Conservation (phyloP, 2,329 filamentous ascomycete genomes). For the Tolypocladium capitatum region DNA sequence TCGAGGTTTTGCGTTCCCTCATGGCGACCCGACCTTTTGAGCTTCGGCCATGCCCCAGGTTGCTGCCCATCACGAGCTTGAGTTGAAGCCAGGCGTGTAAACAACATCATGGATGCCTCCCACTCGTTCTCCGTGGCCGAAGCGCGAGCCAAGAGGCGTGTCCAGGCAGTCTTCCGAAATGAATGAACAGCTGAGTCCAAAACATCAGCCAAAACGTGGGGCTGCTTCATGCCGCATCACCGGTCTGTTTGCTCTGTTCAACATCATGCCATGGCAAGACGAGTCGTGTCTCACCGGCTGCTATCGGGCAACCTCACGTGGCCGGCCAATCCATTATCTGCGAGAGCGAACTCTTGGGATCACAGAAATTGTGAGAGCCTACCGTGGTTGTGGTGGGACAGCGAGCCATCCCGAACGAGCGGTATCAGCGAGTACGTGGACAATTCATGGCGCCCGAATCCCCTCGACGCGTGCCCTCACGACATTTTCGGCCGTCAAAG, state of each 20-base stretch:
- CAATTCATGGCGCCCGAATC: constrained; percentile 1
- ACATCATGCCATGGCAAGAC: neutral
- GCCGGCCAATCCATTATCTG: neutral
- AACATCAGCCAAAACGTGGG: no score
- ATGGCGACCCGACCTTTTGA: no score
- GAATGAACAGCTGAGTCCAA: no score
- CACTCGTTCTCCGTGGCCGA: no score
- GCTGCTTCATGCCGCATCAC: no score
- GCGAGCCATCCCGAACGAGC: neutral
- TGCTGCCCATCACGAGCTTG: no score
- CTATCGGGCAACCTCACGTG: neutral
- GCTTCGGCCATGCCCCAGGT: no score
- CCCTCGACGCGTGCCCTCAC: constrained; percentile 23
- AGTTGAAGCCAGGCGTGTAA: no score
- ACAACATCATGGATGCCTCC: no score
- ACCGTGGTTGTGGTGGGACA: neutral
- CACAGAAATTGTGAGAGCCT: neutral
- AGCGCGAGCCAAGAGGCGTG: no score
- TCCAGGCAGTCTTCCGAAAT: no score
- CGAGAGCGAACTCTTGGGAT: neutral
- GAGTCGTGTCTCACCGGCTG: neutral
- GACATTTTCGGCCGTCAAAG: constrained; percentile 33
- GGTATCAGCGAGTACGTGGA: neutral
- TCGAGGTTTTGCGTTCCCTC: no score
- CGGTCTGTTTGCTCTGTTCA: neutral